Base-by-base conservation (phyloP, 768 basidiomycete species). In the Hericium rajendrae region DNA sequence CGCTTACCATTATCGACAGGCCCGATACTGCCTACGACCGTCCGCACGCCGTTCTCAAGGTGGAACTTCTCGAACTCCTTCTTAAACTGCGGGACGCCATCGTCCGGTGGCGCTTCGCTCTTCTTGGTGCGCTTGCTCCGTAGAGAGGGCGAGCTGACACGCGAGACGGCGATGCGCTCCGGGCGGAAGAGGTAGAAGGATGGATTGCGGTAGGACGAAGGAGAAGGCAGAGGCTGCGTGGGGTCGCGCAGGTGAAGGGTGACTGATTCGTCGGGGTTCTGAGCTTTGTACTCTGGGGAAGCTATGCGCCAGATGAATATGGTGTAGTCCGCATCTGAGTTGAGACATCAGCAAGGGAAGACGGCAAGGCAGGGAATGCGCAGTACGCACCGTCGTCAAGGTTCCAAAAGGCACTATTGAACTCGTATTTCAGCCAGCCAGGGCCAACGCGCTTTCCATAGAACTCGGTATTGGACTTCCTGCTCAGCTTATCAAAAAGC, bases 21-120 rank as follows among this genome's bases (percentile, higher is more conserved):
- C 0, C 94, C 95, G 57, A 98, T 91, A 61, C 81, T 85, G 2
- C 97, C 97, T 61, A 85, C 76, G 15, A 99, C 88, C 3, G 94
- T 98, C 53, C 95, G 77, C 9, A 97, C 94, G 0, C 97, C 97
- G 64, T 94, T 94, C 72, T 89, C 88, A 18, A 79, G 79, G 62
- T 95, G 93, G 64, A 97, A 97, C 62, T 80, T 82, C 65, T 90
- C 80, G 62, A 94, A 94, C 48, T 85, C 82, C 64, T 80, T 85
- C 71, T 85, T 86, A 70, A 84, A 79, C 59, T 78, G 78, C 3
- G 83, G 86, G 1, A 79, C 75, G 2, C 76, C 74, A 53, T 83
- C 76, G 49, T 74, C 76, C 15, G 32, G 32, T 10, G 9, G 32
- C 32, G 32, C 32, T 8, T 32, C 32, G 32, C 32, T 32, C 8